Evolutionary conservation across 805 yeast genomes (phyloP), one percentile per base, ranked within the genome.

Genomic region (Myxozyma lipomycoides): DNA sequence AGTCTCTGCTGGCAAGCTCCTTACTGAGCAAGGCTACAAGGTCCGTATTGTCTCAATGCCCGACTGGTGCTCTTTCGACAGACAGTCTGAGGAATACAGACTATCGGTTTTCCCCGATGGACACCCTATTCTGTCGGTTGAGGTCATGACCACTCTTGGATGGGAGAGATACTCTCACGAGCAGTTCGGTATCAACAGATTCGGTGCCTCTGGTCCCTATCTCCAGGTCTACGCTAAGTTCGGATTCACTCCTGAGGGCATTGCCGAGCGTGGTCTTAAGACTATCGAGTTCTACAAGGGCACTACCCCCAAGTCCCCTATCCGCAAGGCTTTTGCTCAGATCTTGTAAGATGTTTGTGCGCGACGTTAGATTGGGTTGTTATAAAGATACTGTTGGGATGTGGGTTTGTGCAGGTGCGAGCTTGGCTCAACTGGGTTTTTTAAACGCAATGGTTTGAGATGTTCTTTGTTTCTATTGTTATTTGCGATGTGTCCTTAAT

Each of bases 101-200:
- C 77, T 86, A 66, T 77, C 87, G 50, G 95, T 93, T 56, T 78
- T 93, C 73, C 98, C 98, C 69, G 95, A 90, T 69, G 95, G 93
- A 66, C 81, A 86, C 49, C 98, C 98, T 71, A 82, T 87, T 68
- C 60, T 93, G 73, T 87, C 96, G 50, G 86, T 91, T 60, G 98
- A 93, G 81, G 98, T 89, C 46, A 77, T 88, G 82, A 73, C 95
- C 50, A 82, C 96, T 48, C 75, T 78, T 64, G 96, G 96, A 52
- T 93, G 98, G 98, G 76, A 83, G 64, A 86, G 83, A 73, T 93
- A 89, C 78, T 81, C 97, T 53, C 98, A 93, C 76, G 95, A 86
- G 77, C 95, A 89, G 72, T 87, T 91, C 66, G 96, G 97, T 74
- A 78, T 93, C 67, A 82, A 88, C 81, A 82, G 87, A 76, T 93